Base-by-base conservation (phyloP, 2,329 filamentous ascomycete species). In the Colletotrichum lini region DNA sequence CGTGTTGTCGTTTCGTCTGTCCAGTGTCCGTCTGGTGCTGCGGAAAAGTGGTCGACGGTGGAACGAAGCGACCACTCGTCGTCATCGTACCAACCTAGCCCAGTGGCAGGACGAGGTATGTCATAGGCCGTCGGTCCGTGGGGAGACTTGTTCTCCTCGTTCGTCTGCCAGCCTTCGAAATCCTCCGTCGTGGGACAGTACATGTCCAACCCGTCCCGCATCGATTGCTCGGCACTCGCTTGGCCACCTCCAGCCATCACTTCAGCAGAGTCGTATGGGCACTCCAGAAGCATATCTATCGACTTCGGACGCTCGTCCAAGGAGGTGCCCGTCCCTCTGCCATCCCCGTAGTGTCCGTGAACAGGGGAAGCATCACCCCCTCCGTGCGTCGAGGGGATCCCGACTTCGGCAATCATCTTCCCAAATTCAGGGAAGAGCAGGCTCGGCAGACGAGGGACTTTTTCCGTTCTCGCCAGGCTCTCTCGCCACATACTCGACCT, bases 31-130 rank as follows among this genome's bases (percentile, higher is more conserved):
- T 50, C 40, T 35, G 13, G 7, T 21, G 12, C n/a, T 4, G 45
- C 23, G 5, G 3, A n/a, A n/a, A n/a, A 40, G 15, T 16, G n/a
- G 21, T 13, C n/a, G 30, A n/a, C 4, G 45, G 35, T 23, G 15
- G 59, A 26, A 7, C 8, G 8, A 0, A 7, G 15, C 4, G 15
- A 30, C 12, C n/a, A 13, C 35, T 23, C 15, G 9, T 47, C 21
- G 4, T 60, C 54, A 12, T 59, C 54, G 47, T 66, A 59, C 67
- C 67, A 70, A 16, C 40, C 62, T 44, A 70, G 47, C 13, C 61
- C 26, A 15, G 54, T 26, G 10, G 21, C 2, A 30, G 67, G 67
- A 4, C 67, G 67, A 13, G 47, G 10, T 4, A 18, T 54, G 3
- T 18, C 44, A 8, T 16, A 38, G 57, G 21, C n/a, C 23, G 26